phyloP scores from a whole-genome alignment of 192 early-diverging fungal genomes.

The Entomortierella beljakovae region DNA sequence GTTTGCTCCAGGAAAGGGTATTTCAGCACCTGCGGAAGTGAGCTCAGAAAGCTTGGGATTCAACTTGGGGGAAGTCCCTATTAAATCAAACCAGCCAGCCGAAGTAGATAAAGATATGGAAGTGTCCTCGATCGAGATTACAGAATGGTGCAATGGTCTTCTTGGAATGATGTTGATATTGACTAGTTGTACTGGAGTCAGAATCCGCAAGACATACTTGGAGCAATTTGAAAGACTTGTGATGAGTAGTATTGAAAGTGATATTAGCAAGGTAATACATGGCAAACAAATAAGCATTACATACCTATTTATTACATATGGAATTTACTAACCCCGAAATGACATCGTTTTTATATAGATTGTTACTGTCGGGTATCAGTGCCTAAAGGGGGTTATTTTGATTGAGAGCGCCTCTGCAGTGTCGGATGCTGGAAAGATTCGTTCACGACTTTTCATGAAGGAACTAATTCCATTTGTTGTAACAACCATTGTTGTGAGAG shows the following conservation, averaged over 20 bases:
- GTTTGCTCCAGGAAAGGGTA: conserved; percentile 37
- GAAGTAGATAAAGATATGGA: conserved; percentile 37
- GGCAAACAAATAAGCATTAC: neutral
- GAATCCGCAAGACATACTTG: conserved; percentile 24
- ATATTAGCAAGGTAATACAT: conserved; percentile 28
- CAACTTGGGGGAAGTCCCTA: neutral
- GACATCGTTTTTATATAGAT: conserved; percentile 15
- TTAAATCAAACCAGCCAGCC: neutral
- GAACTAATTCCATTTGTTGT: conserved; percentile 48
- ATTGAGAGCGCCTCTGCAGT: conserved; percentile 11
- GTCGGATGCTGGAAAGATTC: conserved; percentile 6
- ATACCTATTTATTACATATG: neutral
- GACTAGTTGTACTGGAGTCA: conserved; percentile 29
- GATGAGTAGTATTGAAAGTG: conserved; percentile 50
- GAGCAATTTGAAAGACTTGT: conserved; percentile 37
- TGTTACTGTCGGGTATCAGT: conserved; percentile 50
- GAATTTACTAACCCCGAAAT: too few species aligned
- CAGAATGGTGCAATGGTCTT: conserved; percentile 49
- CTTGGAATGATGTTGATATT: conserved; percentile 47
- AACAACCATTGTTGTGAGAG: conserved; percentile 42
- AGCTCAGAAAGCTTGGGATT: conserved; percentile 9
- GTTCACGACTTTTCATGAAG: conserved; percentile 35
- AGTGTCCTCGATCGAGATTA: conserved; percentile 38
- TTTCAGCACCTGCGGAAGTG: neutral
- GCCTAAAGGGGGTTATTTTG: conserved; percentile 30